phyloP scores from a whole-genome alignment of 148 eudicot species.

The Rhododendron henanense region DNA sequence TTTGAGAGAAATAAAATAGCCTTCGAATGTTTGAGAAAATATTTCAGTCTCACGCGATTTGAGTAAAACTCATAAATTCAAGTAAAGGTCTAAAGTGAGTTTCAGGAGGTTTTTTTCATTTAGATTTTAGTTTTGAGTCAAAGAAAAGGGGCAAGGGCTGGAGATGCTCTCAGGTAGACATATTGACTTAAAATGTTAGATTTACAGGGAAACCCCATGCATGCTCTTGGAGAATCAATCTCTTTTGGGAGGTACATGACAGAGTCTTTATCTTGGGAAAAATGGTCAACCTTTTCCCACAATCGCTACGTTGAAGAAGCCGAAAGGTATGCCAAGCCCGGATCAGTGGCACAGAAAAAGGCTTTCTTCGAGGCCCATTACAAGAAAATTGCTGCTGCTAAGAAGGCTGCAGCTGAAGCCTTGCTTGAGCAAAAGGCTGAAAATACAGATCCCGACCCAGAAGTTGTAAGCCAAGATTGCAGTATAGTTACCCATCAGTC shows the following conservation, averaged over 20 bases:
- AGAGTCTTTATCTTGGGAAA: constrained; percentile 87
- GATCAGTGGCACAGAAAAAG: constrained; percentile 90
- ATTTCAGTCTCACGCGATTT: not conserved
- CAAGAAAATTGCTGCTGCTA: constrained; percentile 87
- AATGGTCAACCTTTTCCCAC: constrained; percentile 75
- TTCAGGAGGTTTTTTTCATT: not conserved
- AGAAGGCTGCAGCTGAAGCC: constrained; percentile 60
- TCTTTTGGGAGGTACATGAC: constrained; percentile 77
- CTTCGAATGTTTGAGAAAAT: not conserved
- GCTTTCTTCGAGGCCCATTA: constrained; percentile 97
- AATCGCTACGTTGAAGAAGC: constrained; percentile 84
- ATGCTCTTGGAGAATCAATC: constrained; percentile 58
- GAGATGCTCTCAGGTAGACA: not conserved
- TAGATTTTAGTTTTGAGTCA: not conserved
- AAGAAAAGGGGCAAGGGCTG: not conserved
- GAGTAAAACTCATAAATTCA: not conserved
- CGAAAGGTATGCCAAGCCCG: constrained; percentile 68
- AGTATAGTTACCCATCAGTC: not conserved
- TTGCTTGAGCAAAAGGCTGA: constrained; percentile 49
- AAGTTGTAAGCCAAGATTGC: constrained; percentile 9
- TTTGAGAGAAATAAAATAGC: not conserved
- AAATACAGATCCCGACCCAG: not conserved
- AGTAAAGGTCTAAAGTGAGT: not conserved
- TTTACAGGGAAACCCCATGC: constrained; percentile 50
- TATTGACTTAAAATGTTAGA: not conserved